Base-by-base conservation (phyloP, 2,329 filamentous ascomycete species). In the Fusarium sarcochroum region DNA sequence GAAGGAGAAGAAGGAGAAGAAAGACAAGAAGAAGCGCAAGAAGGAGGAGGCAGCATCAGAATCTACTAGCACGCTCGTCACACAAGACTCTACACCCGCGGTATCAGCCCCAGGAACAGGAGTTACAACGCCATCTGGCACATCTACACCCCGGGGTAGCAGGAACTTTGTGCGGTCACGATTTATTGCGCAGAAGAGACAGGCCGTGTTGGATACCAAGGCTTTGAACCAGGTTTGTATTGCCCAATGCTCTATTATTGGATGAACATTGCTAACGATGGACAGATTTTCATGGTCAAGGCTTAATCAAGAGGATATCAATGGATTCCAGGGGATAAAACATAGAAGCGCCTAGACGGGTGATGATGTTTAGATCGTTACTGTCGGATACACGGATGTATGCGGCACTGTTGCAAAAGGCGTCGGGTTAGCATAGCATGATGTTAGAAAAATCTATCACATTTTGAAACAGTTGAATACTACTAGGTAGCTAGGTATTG, bases 161-260 rank as follows among this genome's bases (percentile, higher is more conserved):
- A 87, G 93, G 68, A 92, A 94, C 77, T 87, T 91, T 55, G 89
- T 94, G 46, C 85, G 95, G 67, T 89, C 92, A 70, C 87, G 93
- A 63, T 93, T 94, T 79, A 97, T 98, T 74, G 91, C 91, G 58
- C 93, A 96, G 73, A 98, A 98, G 84, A 90, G 89, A 73, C 88
- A 91, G 82, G 94, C 94, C 4, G 87, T 94, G 60, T 87, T 93
- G 82, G 92, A 98, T 78, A 86, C 90, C 48, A 89, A 91, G 75
- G 93, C 94, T 15, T 80, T 98, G 75, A 95, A 94, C 78, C 94
- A 98, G 89, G 92, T 94, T 81, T 78, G 83, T 68, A 32, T 35
- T 35, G 17, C 21, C 20, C 14, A 10, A 90, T 93, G 76, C 81
- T 15, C 37, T 17, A 27, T 9, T 10, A 7, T 35, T 14, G 37